phyloP scores from a whole-genome alignment of 495 filamentous ascomycete genomes.

The Aspergillus ellipticus region DNA sequence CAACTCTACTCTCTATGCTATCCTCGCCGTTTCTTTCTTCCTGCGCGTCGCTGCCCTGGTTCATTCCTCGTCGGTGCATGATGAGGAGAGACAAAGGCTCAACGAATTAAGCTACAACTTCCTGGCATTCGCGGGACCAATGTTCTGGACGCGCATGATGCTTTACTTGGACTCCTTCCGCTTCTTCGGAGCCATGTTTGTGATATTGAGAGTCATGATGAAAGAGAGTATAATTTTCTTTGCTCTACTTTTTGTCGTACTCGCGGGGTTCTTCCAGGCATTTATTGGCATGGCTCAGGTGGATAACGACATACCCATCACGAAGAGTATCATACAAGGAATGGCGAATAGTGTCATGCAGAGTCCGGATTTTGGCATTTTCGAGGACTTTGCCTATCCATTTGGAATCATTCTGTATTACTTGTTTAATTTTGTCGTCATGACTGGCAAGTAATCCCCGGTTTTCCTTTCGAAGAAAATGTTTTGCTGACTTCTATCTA shows the following conservation, averaged over 20 bases:
- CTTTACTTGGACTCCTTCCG: slow-evolving; percentile 90
- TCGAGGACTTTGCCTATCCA: slow-evolving; percentile 71
- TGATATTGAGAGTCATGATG: slow-evolving; percentile 98
- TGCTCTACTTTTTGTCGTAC: slow-evolving; percentile 79
- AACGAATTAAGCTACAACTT: slow-evolving; percentile 91
- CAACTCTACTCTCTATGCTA: slow-evolving; percentile 74
- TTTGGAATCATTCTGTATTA: slow-evolving; percentile 93
- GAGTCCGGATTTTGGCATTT: slow-evolving; percentile 84
- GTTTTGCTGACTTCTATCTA: slow-evolving; percentile 23
- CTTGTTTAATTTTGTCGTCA: slow-evolving; percentile 94
- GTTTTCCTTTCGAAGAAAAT: not conserved
- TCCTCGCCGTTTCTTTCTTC: slow-evolving; percentile 73
- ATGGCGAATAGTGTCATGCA: slow-evolving; percentile 92
- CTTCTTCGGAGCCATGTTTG: slow-evolving; percentile 97
- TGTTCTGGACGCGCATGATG: slow-evolving; percentile 95
- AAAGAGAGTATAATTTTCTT: slow-evolving; percentile 98
- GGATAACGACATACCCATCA: slow-evolving; percentile 59
- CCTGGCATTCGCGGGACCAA: slow-evolving; percentile 81
- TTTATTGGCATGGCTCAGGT: slow-evolving; percentile 91
- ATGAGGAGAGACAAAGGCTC: slow-evolving; percentile 55
- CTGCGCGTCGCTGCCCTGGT: slow-evolving; percentile 72
- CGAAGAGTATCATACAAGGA: slow-evolving; percentile 72
- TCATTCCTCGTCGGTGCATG: slow-evolving; percentile 49
- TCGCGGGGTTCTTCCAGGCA: slow-evolving; percentile 88
- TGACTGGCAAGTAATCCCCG: slow-evolving; percentile 53